Conservation (phyloP, 139 green algal species). For the Chlamydomonas sp. region DNA sequence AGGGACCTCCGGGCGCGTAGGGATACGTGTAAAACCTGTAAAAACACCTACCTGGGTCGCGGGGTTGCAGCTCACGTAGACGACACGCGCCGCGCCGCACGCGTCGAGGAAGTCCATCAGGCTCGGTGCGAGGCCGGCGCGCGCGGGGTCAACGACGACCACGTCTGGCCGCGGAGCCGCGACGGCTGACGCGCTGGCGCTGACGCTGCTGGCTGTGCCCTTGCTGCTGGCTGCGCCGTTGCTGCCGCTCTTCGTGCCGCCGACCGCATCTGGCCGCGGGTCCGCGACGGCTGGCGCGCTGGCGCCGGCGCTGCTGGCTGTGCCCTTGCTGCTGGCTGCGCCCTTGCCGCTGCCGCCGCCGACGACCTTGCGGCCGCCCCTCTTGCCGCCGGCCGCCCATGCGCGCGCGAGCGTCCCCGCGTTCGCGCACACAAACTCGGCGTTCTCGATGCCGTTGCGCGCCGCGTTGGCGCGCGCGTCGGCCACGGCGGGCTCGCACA, state of each 20-base stretch:
- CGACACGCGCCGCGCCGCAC: constrained; percentile 30
- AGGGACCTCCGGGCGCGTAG: too few relatives aligned
- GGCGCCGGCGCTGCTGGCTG: neutral
- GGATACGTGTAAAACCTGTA: too few relatives aligned
- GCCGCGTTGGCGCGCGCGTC: constrained; percentile 63
- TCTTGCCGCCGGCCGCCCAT: neutral
- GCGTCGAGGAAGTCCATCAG: neutral
- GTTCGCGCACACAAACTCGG: constrained; percentile 54
- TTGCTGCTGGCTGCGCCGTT: neutral
- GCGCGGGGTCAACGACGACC: constrained; percentile 69
- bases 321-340: neutral
- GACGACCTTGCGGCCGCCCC: neutral
- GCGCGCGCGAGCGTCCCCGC: constrained; percentile 25
- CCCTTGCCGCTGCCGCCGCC: constrained; percentile 1
- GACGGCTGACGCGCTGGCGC: too few relatives aligned
- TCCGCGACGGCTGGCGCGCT: neutral
- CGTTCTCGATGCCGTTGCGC: constrained; percentile 69
- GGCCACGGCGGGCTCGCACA: constrained; percentile 21
- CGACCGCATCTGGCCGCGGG: neutral
- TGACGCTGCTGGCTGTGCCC: too few relatives aligned
- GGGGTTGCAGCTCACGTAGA: constrained; percentile 88
- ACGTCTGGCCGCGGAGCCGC: too few relatives aligned
- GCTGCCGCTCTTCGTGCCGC: constrained; percentile 2
- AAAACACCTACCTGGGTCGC: too few relatives aligned
- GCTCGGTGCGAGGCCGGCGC: constrained; percentile 51